Percentiles rank a stretch among this genome's conserved stretches.
phyloP scores from a whole-genome alignment of 2,329 filamentous ascomycete genomes.

The Aspergillus ustus region DNA sequence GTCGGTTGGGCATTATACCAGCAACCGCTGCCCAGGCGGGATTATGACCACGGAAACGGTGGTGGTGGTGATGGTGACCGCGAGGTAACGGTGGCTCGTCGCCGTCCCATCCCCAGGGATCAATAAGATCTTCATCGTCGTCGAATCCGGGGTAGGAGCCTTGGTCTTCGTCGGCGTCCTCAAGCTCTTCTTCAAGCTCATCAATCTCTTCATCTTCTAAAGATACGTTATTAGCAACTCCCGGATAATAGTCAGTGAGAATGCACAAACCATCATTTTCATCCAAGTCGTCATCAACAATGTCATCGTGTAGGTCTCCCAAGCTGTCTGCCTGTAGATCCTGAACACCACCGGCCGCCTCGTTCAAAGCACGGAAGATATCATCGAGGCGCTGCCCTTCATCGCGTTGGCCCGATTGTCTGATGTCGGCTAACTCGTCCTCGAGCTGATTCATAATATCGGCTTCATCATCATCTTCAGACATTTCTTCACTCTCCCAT shows the following conservation, averaged over 20 bases:
- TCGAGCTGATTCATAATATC: conserved; percentile 51
- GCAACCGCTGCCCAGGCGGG: conserved; percentile 69
- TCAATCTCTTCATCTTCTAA: conserved; percentile 62
- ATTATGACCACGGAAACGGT: conserved; percentile 62
- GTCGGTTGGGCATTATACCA: conserved; percentile 59
- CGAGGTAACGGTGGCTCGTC: conserved; percentile 55
- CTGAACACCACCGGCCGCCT: conserved; percentile 48
- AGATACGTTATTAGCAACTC: conserved; percentile 39
- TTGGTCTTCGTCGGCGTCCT: conserved; percentile 51
- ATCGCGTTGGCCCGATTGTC: conserved; percentile 46
- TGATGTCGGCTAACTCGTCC: conserved; percentile 46
- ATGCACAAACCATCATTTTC: conserved; percentile 58
- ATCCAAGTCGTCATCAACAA: conserved; percentile 60
- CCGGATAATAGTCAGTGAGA: background rate
- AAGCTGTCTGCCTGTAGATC: conserved; percentile 51
- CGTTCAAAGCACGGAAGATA: conserved; percentile 50
- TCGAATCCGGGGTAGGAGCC: conserved; percentile 47
- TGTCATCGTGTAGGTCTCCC: conserved; percentile 52
- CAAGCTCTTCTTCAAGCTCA: conserved; percentile 51
- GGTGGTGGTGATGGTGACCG: conserved; percentile 53
- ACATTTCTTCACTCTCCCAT: conserved; percentile 56
- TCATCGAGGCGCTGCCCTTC: conserved; percentile 51
- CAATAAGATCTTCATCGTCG: conserved; percentile 43
- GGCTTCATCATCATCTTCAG: conserved; percentile 51
- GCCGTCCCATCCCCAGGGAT: conserved; percentile 57